Percentiles rank a stretch among this genome's conserved stretches.
phyloP scores from a whole-genome alignment of 352 stramenopile genomes.

The Thalassiosira exigua region DNA sequence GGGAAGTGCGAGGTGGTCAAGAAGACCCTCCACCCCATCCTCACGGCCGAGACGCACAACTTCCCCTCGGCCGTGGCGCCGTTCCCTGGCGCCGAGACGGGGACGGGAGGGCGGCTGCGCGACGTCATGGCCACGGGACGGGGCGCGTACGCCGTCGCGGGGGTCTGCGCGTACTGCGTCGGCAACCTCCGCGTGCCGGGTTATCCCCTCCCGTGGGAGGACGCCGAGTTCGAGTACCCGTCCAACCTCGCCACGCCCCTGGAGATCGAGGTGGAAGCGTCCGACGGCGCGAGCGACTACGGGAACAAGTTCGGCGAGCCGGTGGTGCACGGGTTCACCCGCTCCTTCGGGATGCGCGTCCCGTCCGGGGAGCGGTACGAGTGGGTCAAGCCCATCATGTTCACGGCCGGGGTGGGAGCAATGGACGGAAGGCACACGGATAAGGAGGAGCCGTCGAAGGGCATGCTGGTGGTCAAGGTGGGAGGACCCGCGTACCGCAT shows the following conservation, averaged over 20 bases:
- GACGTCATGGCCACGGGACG: constrained; percentile 98
- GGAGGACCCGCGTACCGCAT: constrained; percentile 98
- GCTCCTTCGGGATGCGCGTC: constrained; percentile 96
- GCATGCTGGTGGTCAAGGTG: constrained; percentile 99
- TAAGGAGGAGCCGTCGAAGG: constrained; percentile 93
- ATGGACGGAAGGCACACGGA: constrained; percentile 92
- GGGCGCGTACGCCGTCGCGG: constrained; percentile 94
- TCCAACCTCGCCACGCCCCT: constrained; percentile 86
- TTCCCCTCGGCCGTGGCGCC: constrained; percentile 93
- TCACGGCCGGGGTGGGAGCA: constrained; percentile 96
- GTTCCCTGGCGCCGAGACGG: constrained; percentile 96
- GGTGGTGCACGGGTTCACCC: constrained; percentile 97
- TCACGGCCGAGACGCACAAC: constrained; percentile 99
- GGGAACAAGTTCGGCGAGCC: constrained; percentile 99
- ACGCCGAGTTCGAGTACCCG: constrained; percentile 91
- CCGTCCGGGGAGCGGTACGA: constrained; percentile 95
- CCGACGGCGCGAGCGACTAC: constrained; percentile 98
- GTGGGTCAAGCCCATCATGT: constrained; percentile 99
- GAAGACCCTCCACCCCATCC: constrained; percentile 92
- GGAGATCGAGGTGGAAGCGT: constrained; percentile 96
- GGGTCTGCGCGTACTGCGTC: constrained; percentile 90
- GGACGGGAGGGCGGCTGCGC: constrained; percentile 96
- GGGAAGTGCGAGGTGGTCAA: constrained; percentile 62
- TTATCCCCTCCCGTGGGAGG: constrained; percentile 97
- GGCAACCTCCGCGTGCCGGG: constrained; percentile 97